Base-by-base conservation (phyloP, 169 alveolate species). In the Cryptosporidium sp. region DNA sequence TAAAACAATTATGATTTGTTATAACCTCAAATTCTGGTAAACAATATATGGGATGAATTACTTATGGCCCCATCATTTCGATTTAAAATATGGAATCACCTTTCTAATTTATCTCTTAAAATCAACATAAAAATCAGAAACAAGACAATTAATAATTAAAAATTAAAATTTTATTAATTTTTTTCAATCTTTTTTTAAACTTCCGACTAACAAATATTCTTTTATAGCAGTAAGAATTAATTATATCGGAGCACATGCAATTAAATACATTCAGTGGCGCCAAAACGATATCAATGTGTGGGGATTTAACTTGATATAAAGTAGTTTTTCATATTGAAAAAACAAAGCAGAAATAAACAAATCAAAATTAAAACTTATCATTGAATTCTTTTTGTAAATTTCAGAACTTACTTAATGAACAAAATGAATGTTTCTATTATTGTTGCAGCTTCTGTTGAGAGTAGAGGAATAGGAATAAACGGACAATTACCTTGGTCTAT, bases 401-500 rank as follows among this genome's bases (percentile, higher is more conserved):
- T 26, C 23, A 23, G 23, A 21, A 0, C 18, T n/a, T 55, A 3
- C 3, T 9, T 2, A n/a, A 65, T 65, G 71, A 8, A 33, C 1
- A 37, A 10, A 39, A 75, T 59, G 45, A 18, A 23, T 12, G n/a
- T 75, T 18, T 59, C 73, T 1, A 55, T 75, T 26, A 18, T 75
- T 37, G 86, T 59, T 7, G 86, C 86, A 59, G 86, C 86, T 10
- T 75, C 86, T n/a, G 69, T 61, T 8, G 7, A 21, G 35, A 61
- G n/a, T 2, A 37, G 31, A 5, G 86, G 86, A 31, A 75, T 75
- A 35, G 86, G 86, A 2, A 43, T 35, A 4, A 41, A 55, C 16
- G 73, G 73, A 5, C 48, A 75, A 37, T 29, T 75, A 3, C 86
- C 86, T 37, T 75, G 86, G 86, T 26, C 71, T 3, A 75, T 75